Conservation (phyloP, 352 stramenopile genomes). For the Globisporangium heterothallicum region DNA sequence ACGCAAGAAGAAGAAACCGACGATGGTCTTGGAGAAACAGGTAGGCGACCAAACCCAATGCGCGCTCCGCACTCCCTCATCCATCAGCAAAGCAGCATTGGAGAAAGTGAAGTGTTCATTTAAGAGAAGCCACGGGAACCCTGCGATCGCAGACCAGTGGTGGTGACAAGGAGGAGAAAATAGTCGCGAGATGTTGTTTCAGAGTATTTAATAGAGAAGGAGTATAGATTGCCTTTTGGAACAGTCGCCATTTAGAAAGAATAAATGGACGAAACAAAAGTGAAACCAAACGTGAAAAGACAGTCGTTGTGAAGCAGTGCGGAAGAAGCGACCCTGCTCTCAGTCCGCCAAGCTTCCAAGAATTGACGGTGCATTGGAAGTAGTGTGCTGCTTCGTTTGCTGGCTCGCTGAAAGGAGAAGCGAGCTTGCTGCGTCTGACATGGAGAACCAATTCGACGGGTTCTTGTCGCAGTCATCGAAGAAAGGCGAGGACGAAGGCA, state of each 20-base stretch:
- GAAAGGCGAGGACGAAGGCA: background rate
- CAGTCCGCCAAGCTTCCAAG: no score
- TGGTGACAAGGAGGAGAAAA: background rate
- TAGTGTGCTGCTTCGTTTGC: background rate
- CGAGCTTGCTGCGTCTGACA: no score
- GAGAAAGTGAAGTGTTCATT: constrained; percentile 10
- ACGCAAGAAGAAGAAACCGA: constrained; percentile 30
- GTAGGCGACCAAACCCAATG: background rate
- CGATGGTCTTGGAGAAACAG: constrained; percentile 12
- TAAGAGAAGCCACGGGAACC: no score
- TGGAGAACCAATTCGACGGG: constrained; percentile 34
- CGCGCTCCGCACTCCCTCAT: background rate
- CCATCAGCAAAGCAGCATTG: constrained; percentile 9
- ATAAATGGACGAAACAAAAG: no score
- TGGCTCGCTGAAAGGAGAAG: background rate
- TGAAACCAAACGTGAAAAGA: no score
- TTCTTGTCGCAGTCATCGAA: constrained; percentile 17
- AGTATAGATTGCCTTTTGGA: no score
- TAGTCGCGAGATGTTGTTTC: no score
- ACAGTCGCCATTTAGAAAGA: no score
- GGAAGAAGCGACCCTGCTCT: constrained; percentile 2
- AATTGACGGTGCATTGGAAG: no score
- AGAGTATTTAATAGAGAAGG: no score
- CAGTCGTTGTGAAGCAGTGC: no score
- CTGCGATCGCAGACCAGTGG: no score